A percentile compares a stretch with the other conserved stretches of the same genome.
Conservation (phyloP, 164 flowering plant genomes). For the Piper betle region DNA sequence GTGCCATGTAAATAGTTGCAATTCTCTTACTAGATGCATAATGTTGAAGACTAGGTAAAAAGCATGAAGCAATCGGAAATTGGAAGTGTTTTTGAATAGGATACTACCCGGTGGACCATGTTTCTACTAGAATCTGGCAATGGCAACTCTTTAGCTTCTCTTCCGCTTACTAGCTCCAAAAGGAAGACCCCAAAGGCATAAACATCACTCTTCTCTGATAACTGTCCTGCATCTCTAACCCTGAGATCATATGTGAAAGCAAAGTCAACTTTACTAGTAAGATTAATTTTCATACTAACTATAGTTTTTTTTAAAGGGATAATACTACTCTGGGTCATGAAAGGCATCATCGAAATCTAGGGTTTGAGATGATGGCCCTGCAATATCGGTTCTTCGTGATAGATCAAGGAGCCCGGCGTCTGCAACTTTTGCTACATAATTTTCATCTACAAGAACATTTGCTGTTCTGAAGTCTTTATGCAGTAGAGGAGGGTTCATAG, state of each 20-base stretch:
- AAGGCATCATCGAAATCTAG: slow-evolving; percentile 47
- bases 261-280: neutral
- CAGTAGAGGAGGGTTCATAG: slow-evolving; percentile 62
- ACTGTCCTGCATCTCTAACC: slow-evolving; percentile 62
- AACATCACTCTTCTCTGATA: slow-evolving; percentile 77
- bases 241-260: slow-evolving; percentile 14
- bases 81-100: neutral
- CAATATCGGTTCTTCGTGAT: slow-evolving; percentile 48
- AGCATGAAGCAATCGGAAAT: neutral
- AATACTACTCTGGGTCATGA: slow-evolving; percentile 69
- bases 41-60: neutral
- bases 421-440: slow-evolving; percentile 76
- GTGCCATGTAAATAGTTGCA: neutral
- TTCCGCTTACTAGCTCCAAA: slow-evolving; percentile 71
- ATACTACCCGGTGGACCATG: slow-evolving; percentile 60
- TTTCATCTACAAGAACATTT: slow-evolving; percentile 90
- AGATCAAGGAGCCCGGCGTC: slow-evolving; percentile 77
- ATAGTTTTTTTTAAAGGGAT: neutral
- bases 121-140: slow-evolving; percentile 31
- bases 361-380: slow-evolving; percentile 58
- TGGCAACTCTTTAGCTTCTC: slow-evolving; percentile 37
- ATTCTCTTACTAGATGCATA: neutral
- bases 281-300: too few relatives aligned
- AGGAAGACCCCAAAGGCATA: slow-evolving; percentile 89
- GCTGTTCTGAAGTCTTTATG: slow-evolving; percentile 84